Conservation (phyloP, 257 asterid genomes). For the Solanum rostratum region DNA sequence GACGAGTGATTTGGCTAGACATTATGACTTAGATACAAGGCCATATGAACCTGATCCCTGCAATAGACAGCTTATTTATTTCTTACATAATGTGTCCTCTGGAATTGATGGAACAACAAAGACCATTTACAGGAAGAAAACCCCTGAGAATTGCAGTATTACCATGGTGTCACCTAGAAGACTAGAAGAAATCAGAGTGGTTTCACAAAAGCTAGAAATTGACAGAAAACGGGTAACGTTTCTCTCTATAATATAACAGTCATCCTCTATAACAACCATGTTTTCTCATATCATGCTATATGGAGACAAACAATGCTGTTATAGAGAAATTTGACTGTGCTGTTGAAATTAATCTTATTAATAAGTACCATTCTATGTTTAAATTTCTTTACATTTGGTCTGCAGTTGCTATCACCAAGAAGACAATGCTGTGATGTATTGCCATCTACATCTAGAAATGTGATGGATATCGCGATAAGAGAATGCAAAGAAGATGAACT, state of each 20-base stretch:
- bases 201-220: conserved; percentile 11
- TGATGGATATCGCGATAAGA: background rate
- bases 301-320: background rate
- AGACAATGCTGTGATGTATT: background rate
- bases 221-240: conserved; percentile 38
- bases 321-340: background rate
- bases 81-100: conserved; percentile 19
- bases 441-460: background rate
- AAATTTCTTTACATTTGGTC: background rate
- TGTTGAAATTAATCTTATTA: background rate
- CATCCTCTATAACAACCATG: background rate
- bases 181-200: conserved; percentile 31
- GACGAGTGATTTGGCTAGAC: conserved; percentile 44
- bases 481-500: background rate
- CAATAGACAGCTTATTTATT: conserved; percentile 47
- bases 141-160: conserved; percentile 29
- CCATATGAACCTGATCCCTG: conserved; percentile 43
- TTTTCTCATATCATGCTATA: background rate
- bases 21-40: conserved; percentile 49
- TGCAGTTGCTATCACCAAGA: background rate
- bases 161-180: conserved; percentile 13
- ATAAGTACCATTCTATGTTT: background rate
- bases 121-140: conserved; percentile 31
- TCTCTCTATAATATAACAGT: background rate
- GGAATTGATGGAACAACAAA: conserved; percentile 18